Percentiles rank a stretch among this genome's conserved stretches.
phyloP scores from a whole-genome alignment of 2,329 filamentous ascomycete species.

The Aspergillus versicolor region DNA sequence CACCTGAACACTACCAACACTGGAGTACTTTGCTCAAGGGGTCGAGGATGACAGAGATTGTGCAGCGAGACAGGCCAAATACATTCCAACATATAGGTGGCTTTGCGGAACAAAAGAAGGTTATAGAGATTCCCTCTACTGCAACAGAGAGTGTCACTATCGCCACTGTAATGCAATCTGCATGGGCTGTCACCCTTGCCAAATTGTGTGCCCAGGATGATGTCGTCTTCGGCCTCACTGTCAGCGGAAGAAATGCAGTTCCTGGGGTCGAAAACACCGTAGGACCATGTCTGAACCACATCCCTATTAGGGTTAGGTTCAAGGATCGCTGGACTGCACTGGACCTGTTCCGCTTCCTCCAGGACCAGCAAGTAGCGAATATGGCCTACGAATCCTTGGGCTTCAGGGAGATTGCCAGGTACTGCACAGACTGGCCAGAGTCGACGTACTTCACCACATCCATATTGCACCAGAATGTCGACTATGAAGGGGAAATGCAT shows the following conservation, averaged over 20 bases:
- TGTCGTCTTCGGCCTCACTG: constrained; percentile 66
- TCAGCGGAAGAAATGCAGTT: constrained; percentile 62
- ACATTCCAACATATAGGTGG: constrained; percentile 37
- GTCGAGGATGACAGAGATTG: constrained; percentile 50
- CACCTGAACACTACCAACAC: constrained; percentile 55
- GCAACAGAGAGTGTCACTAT: constrained; percentile 59
- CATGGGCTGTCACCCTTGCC: constrained; percentile 64
- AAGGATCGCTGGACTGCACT: constrained; percentile 50
- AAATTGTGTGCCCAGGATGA: constrained; percentile 54
- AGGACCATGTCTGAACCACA: constrained; percentile 67
- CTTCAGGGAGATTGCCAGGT: constrained; percentile 53
- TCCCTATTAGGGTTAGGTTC: constrained; percentile 62
- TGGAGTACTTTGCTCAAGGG: constrained; percentile 60
- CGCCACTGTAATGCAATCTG: constrained; percentile 65
- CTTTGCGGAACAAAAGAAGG: constrained; percentile 37
- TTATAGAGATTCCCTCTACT: constrained; percentile 42
- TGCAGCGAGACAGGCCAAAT: constrained; percentile 33
- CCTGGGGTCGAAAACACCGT: constrained; percentile 57
- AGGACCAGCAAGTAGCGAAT: constrained; percentile 58
- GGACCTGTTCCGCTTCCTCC: constrained; percentile 55
- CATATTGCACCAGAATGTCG: constrained; percentile 41
- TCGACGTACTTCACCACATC: constrained; percentile 43
- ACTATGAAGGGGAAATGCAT: constrained; percentile 36
- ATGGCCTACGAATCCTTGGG: constrained; percentile 57
- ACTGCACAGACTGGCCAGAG: constrained; percentile 43